phyloP scores from a whole-genome alignment of 2,329 filamentous ascomycete genomes.

The Aspergillus luchuensis region DNA sequence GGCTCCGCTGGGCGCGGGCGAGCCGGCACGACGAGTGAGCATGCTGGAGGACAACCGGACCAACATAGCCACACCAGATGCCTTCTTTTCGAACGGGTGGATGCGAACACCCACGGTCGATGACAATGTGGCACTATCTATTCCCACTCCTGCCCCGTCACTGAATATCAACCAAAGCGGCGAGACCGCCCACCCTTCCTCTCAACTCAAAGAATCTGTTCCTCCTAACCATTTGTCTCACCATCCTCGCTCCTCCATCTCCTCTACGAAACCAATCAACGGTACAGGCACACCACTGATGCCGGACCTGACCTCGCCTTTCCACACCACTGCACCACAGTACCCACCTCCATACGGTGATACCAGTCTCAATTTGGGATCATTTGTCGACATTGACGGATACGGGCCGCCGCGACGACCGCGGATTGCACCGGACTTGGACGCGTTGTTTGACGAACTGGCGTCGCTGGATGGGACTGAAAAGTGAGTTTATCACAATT shows the following conservation, averaged over 20 bases:
- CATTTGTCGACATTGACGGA: constrained; percentile 35
- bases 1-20: background rate
- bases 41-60: constrained; percentile 14
- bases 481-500: constrained; percentile 33
- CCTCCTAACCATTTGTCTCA: constrained; percentile 9
- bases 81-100: constrained; percentile 33
- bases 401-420: constrained; percentile 31
- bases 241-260: constrained; percentile 20
- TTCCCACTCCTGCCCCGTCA: constrained; percentile 34
- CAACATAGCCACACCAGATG: constrained; percentile 19
- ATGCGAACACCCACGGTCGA: constrained; percentile 30
- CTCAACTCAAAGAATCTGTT: constrained; percentile 21
- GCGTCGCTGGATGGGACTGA: constrained; percentile 59
- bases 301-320: constrained; percentile 27
- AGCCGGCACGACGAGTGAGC: constrained; percentile 4
- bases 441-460: constrained; percentile 60
- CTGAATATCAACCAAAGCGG: constrained; percentile 26
- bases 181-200: constrained; percentile 22
- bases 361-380: constrained; percentile 27
- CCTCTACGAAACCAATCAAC: constrained; percentile 24
- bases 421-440: constrained; percentile 42
- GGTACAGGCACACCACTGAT: constrained; percentile 23
- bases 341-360: constrained; percentile 33
- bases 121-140: constrained; percentile 26
- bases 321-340: constrained; percentile 24